Conservation (phyloP, 1,139 yeast genomes). For the Suhomyces wounanorum region DNA sequence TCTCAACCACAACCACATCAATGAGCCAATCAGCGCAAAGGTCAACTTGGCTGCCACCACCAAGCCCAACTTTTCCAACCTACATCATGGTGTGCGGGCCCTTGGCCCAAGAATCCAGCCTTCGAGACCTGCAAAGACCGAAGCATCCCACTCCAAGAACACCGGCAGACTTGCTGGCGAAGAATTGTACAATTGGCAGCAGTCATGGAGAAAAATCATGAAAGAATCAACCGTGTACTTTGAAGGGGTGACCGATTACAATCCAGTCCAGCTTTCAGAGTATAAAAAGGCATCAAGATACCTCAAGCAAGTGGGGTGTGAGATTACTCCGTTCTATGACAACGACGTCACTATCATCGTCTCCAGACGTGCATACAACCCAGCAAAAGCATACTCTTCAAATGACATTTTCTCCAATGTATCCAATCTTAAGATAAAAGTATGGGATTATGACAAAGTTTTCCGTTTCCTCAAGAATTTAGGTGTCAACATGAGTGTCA, state of each 20-base stretch:
- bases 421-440: conserved; percentile 60
- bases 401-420: conserved; percentile 73
- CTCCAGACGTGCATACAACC: conserved; percentile 48
- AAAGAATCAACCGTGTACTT: conserved; percentile 74
- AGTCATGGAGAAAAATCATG: conserved; percentile 80
- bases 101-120: conserved; percentile 7
- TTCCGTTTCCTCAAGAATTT: conserved; percentile 75
- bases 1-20: background rate
- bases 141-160: background rate
- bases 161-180: conserved; percentile 43
- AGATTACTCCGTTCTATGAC: conserved; percentile 74
- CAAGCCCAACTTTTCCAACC: conserved; percentile 5
- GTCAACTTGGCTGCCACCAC: conserved; percentile 3
- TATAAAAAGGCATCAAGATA: conserved; percentile 56
- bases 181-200: conserved; percentile 74
- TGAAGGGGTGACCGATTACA: conserved; percentile 58
- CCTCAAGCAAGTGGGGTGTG: conserved; percentile 62
- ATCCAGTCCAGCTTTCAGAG: conserved; percentile 46
- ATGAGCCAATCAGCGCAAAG: background rate
- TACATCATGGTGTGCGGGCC: conserved; percentile 1
- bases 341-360: conserved; percentile 79
- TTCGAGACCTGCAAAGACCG: background rate
- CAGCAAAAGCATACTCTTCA: conserved; percentile 32
- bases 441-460: conserved; percentile 89
- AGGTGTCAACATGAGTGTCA: conserved; percentile 40